A percentile compares a stretch with the other conserved stretches of the same genome.
Conservation (phyloP, 306 rosid genomes). For the Sicyos edulis region DNA sequence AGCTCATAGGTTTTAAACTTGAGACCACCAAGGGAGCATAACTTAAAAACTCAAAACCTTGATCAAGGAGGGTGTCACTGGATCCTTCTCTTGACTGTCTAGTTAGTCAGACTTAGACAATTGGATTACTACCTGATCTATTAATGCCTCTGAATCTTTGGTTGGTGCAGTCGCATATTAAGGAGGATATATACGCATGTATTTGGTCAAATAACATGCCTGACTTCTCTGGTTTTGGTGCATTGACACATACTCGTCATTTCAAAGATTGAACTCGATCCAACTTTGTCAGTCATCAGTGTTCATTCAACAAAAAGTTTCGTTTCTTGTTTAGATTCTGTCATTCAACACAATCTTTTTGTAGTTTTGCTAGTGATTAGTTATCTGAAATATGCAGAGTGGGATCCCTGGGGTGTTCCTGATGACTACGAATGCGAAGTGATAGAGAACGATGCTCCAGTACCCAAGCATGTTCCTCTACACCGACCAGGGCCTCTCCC, state of each 20-base stretch:
- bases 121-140: too few relatives aligned
- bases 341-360: not conserved
- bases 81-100: too few relatives aligned
- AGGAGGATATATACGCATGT: too few relatives aligned
- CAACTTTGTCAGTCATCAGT: too few relatives aligned
- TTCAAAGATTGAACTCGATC: too few relatives aligned
- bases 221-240: slow-evolving; percentile 1
- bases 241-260: not conserved
- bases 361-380: not conserved
- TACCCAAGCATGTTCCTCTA: slow-evolving; percentile 75
- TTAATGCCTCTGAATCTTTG: too few relatives aligned
- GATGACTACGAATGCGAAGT: slow-evolving; percentile 79
- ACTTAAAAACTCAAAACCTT: too few relatives aligned
- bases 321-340: slow-evolving; percentile 20
- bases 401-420: slow-evolving; percentile 92
- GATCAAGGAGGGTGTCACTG: too few relatives aligned
- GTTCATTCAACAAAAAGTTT: too few relatives aligned
- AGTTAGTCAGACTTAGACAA: too few relatives aligned
- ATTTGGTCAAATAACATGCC: not conserved
- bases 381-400: slow-evolving; percentile 45
- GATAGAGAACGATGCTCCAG: slow-evolving; percentile 78
- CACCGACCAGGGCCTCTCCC: slow-evolving; percentile 90
- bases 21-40: too few relatives aligned
- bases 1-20: too few relatives aligned
- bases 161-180: not conserved